phyloP scores from a whole-genome alignment of 768 basidiomycete genomes.

The Phylloporus arenicola region DNA sequence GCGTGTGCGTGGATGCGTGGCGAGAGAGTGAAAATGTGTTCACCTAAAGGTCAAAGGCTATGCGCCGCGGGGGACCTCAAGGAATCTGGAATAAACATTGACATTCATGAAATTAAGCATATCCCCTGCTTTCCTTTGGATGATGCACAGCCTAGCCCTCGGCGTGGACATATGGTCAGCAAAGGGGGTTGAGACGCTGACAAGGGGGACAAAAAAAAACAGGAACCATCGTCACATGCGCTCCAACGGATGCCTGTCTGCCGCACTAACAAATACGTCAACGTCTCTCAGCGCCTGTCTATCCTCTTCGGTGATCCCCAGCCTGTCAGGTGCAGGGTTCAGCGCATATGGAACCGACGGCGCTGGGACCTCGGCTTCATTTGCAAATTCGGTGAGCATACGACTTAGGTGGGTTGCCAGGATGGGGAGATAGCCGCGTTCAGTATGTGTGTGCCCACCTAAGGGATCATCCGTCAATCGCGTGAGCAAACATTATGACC shows the following conservation, averaged over 20 bases:
- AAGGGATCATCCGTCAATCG: slow-evolving; percentile 16
- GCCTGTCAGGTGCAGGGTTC: slow-evolving; percentile 3
- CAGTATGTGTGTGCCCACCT: slow-evolving; percentile 94
- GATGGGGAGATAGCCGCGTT: slow-evolving; percentile 83
- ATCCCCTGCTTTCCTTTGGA: background rate
- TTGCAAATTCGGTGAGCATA: slow-evolving; percentile 34
- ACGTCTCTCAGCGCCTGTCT: slow-evolving; percentile 27
- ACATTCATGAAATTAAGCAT: background rate
- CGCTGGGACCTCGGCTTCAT: slow-evolving; percentile 16
- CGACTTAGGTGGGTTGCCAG: slow-evolving; percentile 64
- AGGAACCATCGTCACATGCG: slow-evolving; percentile 41
- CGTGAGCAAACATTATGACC: slow-evolving; percentile 8
- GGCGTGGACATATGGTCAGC: background rate
- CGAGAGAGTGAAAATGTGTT: background rate
- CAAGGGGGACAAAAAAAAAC: background rate
- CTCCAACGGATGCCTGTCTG: slow-evolving; percentile 70
- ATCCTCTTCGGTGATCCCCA: slow-evolving; percentile 29
- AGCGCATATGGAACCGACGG: slow-evolving; percentile 26
- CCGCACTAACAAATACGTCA: slow-evolving; percentile 66
- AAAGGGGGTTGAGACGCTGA: background rate
- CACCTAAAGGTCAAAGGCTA: background rate
- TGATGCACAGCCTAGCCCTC: background rate
- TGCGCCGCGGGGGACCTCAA: background rate
- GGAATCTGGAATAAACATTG: background rate
- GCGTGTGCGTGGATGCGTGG: background rate